Percentiles rank a stretch among this genome's conserved stretches.
These are phyloP conservation scores for Talaromyces adpressus DNA, from an alignment of 495 filamentous ascomycete genomes.

Conservation along the genomic window DNA sequence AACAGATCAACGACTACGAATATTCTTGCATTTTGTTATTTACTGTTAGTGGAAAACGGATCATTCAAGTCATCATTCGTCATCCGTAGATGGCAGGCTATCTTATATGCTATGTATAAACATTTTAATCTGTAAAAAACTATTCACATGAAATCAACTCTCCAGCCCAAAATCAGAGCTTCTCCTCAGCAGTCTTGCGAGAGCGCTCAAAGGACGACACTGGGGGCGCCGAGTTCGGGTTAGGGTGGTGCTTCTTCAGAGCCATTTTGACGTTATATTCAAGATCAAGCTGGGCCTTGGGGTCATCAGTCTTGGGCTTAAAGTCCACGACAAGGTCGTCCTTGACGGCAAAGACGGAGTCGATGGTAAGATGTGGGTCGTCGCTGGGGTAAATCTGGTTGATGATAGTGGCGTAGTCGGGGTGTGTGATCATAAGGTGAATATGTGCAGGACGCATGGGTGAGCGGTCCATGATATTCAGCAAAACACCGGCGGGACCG, in stretches of 20 bases:
- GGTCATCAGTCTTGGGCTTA: slow-evolving; percentile 41
- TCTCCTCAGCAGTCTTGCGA: not conserved
- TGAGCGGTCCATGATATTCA: slow-evolving; percentile 65
- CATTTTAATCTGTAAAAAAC: not conserved
- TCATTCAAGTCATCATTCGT: not conserved
- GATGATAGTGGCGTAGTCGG: slow-evolving; percentile 45
- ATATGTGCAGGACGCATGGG: slow-evolving; percentile 44
- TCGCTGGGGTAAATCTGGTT: slow-evolving; percentile 59
- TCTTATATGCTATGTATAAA: not conserved
- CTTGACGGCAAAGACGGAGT: slow-evolving; percentile 64
- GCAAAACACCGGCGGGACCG: slow-evolving; percentile 62
- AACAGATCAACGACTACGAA: not conserved
- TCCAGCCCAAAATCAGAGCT: too few species aligned
- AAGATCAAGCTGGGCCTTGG: slow-evolving; percentile 39
- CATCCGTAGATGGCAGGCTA: not conserved
- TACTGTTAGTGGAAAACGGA: not conserved
- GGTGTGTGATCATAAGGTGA: slow-evolving; percentile 44
- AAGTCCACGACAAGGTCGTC: slow-evolving; percentile 59
- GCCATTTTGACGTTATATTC: slow-evolving; percentile 41
- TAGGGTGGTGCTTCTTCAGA: slow-evolving; percentile 41
- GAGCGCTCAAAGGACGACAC: slow-evolving; percentile 38
- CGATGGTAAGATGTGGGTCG: slow-evolving; percentile 52
- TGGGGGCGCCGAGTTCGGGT: slow-evolving; percentile 39
- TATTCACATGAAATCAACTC: not conserved
- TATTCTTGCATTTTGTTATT: not conserved